A percentile compares a stretch with the other conserved stretches of the same genome.
Evolutionary conservation across 2,329 filamentous ascomycete genomes (phyloP).

Genomic region (Colletotrichum zoysiae): DNA sequence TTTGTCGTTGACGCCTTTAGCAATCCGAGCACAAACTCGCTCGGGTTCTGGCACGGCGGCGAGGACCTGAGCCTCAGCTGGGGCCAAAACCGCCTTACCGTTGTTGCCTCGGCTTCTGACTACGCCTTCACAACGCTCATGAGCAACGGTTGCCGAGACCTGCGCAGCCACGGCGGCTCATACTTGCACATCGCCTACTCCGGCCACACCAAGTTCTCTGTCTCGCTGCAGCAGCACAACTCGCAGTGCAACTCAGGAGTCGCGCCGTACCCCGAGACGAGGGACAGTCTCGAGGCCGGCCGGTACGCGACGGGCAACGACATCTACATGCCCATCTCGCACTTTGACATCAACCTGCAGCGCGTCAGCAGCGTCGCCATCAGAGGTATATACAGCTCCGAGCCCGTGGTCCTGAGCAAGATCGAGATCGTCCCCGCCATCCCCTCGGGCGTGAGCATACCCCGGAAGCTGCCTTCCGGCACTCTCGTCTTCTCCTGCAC

Average conservation of each 20-base stretch:
- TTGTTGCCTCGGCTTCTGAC: conserved; percentile 56
- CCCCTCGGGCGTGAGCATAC: conserved; percentile 64
- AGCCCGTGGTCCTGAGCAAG: conserved; percentile 63
- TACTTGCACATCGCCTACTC: conserved; percentile 75
- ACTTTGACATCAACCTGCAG: conserved; percentile 73
- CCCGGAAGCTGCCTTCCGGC: conserved; percentile 71
- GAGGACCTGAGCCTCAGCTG: conserved; percentile 70
- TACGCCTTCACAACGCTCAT: conserved; percentile 73
- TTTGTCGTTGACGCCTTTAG: conserved; percentile 73
- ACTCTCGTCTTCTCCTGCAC: conserved; percentile 73
- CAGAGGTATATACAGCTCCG: conserved; percentile 71
- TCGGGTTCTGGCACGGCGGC: conserved; percentile 75
- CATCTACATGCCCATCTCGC: conserved; percentile 75
- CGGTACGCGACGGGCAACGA: conserved; percentile 67
- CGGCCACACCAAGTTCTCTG: conserved; percentile 72
- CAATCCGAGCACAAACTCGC: conserved; percentile 64
- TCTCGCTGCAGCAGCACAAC: conserved; percentile 77
- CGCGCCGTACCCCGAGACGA: conserved; percentile 74
- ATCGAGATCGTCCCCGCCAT: conserved; percentile 72
- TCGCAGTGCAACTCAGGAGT: conserved; percentile 65
- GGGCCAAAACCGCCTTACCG: conserved; percentile 62
- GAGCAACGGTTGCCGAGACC: conserved; percentile 51
- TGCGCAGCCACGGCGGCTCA: conserved; percentile 68
- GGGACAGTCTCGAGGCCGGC: conserved; percentile 74
- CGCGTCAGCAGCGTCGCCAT: conserved; percentile 71